Evolutionary conservation across 1,284 basidiomycete genomes (phyloP).

Genomic region (Omphalotus olearius): DNA sequence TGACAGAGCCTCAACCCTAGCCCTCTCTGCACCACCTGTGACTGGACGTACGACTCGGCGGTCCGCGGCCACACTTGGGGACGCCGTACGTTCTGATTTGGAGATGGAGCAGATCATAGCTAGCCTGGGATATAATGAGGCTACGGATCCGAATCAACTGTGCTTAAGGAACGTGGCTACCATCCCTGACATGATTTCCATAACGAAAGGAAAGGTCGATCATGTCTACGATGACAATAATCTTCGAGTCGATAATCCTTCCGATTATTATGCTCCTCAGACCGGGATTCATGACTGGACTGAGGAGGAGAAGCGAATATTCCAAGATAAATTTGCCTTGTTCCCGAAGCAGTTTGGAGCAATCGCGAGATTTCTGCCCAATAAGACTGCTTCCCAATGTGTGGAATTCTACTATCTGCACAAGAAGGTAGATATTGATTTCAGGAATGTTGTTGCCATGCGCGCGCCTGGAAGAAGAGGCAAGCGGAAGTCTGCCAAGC

Average conservation of each 20-base stretch:
- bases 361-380: constrained; percentile 77
- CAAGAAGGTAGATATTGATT: constrained; percentile 86
- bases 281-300: constrained; percentile 84
- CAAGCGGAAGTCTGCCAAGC: constrained; percentile 56
- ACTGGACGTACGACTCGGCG: constrained; percentile 69
- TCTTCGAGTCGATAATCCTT: constrained; percentile 75
- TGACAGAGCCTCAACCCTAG: constrained; percentile 35
- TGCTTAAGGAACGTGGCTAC: constrained; percentile 85
- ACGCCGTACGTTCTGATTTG: constrained; percentile 90
- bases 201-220: constrained; percentile 57
- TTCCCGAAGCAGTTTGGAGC: constrained; percentile 93
- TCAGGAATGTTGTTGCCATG: constrained; percentile 68
- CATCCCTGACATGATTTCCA: constrained; percentile 89
- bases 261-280: constrained; percentile 70
- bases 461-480: constrained; percentile 58
- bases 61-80: constrained; percentile 69
- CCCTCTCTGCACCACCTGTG: constrained; percentile 42
- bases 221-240: constrained; percentile 83
- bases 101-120: constrained; percentile 98
- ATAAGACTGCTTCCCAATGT: constrained; percentile 89
- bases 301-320: constrained; percentile 77
- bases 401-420: constrained; percentile 94
- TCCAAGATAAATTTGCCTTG: constrained; percentile 78
- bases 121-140: constrained; percentile 87
- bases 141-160: constrained; percentile 86